Conservation (phyloP, 257 asterid genomes). For the Solanum verrucosum region DNA sequence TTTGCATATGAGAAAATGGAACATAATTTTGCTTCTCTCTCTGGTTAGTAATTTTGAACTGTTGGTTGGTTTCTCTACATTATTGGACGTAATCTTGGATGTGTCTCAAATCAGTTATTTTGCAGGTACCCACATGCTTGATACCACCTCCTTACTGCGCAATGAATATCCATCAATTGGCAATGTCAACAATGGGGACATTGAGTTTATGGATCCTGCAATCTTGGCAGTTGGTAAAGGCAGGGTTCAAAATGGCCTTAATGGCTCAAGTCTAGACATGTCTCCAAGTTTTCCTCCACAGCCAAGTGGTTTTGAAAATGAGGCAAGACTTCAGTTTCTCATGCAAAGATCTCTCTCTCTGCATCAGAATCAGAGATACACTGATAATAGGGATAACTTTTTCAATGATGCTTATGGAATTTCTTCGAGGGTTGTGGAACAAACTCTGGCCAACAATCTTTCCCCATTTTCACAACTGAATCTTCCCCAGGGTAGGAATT, state of each 20-base stretch:
- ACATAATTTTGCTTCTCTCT: conserved; percentile 30
- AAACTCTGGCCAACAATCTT: conserved; percentile 39
- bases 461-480: conserved; percentile 54
- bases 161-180: conserved; percentile 49
- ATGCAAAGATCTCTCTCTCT: conserved; percentile 59
- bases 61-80: neutral
- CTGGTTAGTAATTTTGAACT: conserved; percentile 37
- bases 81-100: neutral
- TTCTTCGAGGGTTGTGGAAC: conserved; percentile 66
- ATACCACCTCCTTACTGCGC: conserved; percentile 38
- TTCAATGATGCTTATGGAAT: conserved; percentile 51
- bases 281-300: conserved; percentile 58
- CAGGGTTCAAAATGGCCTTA: conserved; percentile 51
- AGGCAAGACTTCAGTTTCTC: conserved; percentile 54
- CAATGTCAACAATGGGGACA: conserved; percentile 44
- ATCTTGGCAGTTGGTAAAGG: conserved; percentile 96
- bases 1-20: conserved; percentile 69
- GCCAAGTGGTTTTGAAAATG: conserved; percentile 44
- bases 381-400: conserved; percentile 33
- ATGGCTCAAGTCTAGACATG: conserved; percentile 42
- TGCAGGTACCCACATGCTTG: conserved; percentile 59
- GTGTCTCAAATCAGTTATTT: conserved; percentile 1
- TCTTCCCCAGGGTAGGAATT: conserved; percentile 52
- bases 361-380: conserved; percentile 60
- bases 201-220: conserved; percentile 96